A percentile compares a stretch with the other conserved stretches of the same genome.
Conservation (phyloP, 2,329 filamentous ascomycete species). For the Tolypocladium ophioglossoides region DNA sequence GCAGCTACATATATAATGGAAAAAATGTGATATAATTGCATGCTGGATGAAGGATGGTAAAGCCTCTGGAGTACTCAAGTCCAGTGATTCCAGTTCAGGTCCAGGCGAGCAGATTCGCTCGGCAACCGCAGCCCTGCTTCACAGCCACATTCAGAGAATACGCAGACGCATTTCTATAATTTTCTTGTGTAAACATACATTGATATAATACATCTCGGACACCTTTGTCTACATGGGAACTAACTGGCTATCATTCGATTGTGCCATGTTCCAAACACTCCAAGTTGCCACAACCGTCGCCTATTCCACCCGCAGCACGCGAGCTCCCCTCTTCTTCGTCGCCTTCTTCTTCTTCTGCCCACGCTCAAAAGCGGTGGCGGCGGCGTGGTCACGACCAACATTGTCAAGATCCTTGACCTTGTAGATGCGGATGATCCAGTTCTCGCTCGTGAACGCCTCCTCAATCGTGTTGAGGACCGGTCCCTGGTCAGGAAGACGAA, state of each 20-base stretch:
- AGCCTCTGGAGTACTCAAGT: not conserved
- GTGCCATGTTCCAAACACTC: slow-evolving; percentile 10
- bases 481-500: slow-evolving; percentile 69
- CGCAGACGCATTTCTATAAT: slow-evolving; percentile 1
- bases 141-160: not conserved
- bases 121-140: not conserved
- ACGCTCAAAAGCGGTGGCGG: slow-evolving; percentile 59
- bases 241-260: slow-evolving; percentile 3
- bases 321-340: slow-evolving; percentile 60
- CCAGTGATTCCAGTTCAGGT: not conserved
- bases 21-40: not conserved
- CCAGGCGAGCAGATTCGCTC: not conserved
- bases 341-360: slow-evolving; percentile 78
- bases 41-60: not conserved
- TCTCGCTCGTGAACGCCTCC: slow-evolving; percentile 97
- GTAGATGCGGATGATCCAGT: slow-evolving; percentile 99
- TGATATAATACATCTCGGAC: slow-evolving; percentile 29
- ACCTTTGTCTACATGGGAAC: slow-evolving; percentile 1
- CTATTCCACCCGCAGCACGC: slow-evolving; percentile 63
- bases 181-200: slow-evolving; percentile 18
- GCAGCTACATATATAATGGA: not conserved
- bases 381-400: slow-evolving; percentile 75
- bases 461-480: slow-evolving; percentile 83
- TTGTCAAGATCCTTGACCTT: slow-evolving; percentile 99
- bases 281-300: not conserved